Base-by-base conservation (phyloP, 805 yeast genomes). In the Komagataella populi region DNA sequence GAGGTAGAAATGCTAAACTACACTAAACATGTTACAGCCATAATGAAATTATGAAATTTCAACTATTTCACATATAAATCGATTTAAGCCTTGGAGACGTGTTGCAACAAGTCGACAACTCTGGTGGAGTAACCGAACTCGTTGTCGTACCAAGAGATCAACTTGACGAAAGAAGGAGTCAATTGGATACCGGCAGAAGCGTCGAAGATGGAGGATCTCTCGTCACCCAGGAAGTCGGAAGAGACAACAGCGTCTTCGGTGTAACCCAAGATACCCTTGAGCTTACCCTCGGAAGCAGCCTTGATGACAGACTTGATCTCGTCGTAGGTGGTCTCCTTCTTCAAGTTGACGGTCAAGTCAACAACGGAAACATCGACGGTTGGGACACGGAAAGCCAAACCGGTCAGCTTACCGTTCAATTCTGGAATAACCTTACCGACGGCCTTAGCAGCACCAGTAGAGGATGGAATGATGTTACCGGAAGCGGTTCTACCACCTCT, bases 401-500 rank as follows among this genome's bases (percentile, higher is more conserved):
- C 96, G 60, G 96, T 88, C 71, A 88, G 83, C 77, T 87, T 87
- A 67, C 96, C 96, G 74, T 84, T 83, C 65, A 88, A 80, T 64
- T 77, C 83, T 59, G 96, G 96, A 64, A 88, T 83, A 63, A 88
- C 96, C 81, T 87, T 87, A 71, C 96, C 96, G 63, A 88, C 96
- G 59, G 96, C 96, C 83, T 88, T 88, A 66, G 96, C 96, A 64
- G 96, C 96, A 82, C 96, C 96, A 57, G 96, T 88, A 57, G 96
- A 85, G 45, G 95, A 87, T 67, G 96, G 96, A 62, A 88, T 88
- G 71, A 88, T 86, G 84, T 88, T 88, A 68, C 90, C 95, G 56
- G 91, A 84, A 68, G 96, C 96, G 63, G 96, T 84, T 78, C 96
- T 85, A 71, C 96, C 96, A 70, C 96, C 96, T 82, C 96, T 84